phyloP scores from a whole-genome alignment of 2,329 filamentous ascomycete species.

The Claviceps pazoutovae region DNA sequence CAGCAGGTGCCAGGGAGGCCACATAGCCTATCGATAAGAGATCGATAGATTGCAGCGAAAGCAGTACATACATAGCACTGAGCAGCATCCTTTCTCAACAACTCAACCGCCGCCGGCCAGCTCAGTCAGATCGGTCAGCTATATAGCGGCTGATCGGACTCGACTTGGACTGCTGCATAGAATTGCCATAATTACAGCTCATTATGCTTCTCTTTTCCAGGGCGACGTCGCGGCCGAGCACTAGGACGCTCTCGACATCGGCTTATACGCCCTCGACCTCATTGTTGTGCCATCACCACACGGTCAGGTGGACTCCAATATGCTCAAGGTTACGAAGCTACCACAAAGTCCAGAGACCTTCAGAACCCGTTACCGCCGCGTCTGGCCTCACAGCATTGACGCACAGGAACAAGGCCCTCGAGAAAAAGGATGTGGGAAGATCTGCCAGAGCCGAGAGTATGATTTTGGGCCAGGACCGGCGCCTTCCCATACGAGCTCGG shows the following conservation, averaged over 20 bases:
- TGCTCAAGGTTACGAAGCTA: background rate
- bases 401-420: slow-evolving; percentile 10
- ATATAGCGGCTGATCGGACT: too few relatives aligned
- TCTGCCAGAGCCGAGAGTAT: slow-evolving; percentile 8
- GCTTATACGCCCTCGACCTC: background rate
- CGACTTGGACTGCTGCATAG: too few relatives aligned
- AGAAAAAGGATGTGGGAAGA: slow-evolving; percentile 7
- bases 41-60: too few relatives aligned
- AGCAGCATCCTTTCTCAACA: too few relatives aligned
- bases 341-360: background rate
- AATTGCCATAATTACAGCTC: too few relatives aligned
- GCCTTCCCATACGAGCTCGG: slow-evolving; percentile 42
- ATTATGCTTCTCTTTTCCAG: background rate
- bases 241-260: background rate
- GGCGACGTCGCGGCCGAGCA: background rate
- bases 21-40: too few relatives aligned
- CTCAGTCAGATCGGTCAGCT: too few relatives aligned
- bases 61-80: too few relatives aligned
- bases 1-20: too few relatives aligned
- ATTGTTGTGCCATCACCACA: background rate
- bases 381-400: slow-evolving; percentile 9
- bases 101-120: too few relatives aligned
- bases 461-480: slow-evolving; percentile 35
- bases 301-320: background rate
- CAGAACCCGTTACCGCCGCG: too few relatives aligned